Evolutionary conservation across 1,284 basidiomycete species (phyloP).

Genomic region (Mycena citricolor): DNA sequence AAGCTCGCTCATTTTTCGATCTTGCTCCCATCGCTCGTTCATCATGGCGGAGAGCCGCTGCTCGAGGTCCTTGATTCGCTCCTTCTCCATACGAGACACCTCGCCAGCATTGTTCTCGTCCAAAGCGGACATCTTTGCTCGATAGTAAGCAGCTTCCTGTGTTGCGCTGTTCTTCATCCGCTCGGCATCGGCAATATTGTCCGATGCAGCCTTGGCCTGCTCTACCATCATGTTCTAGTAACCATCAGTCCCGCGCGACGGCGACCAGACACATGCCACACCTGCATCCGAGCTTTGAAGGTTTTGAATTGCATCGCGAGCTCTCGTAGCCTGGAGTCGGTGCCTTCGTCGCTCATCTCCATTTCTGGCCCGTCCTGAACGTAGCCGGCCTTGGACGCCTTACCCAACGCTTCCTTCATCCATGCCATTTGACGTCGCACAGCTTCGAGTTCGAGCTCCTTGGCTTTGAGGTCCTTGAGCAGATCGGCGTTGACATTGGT

Average conservation of each 20-base stretch:
- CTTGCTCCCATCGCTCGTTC: conserved; percentile 65
- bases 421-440: conserved; percentile 81
- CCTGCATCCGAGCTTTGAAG: conserved; percentile 87
- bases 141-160: conserved; percentile 96
- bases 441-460: conserved; percentile 79
- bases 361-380: conserved; percentile 53
- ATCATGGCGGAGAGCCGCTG: conserved; percentile 68
- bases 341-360: conserved; percentile 37
- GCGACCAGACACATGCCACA: conserved; percentile 37
- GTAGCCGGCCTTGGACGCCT: conserved; percentile 83
- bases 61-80: conserved; percentile 82
- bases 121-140: conserved; percentile 87
- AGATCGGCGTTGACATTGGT: conserved; percentile 74
- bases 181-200: conserved; percentile 81
- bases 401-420: conserved; percentile 81
- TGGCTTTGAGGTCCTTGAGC: conserved; percentile 74
- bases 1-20: conserved; percentile 73
- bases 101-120: conserved; percentile 75
- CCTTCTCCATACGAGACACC: conserved; percentile 72
- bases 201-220: conserved; percentile 76
- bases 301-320: conserved; percentile 86
- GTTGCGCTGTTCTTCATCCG: conserved; percentile 77
- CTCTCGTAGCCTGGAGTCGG: conserved; percentile 56
- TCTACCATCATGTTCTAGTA: conserved; percentile 67
- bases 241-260: conserved; percentile 15